Conservation (phyloP, 2,329 filamentous ascomycete species). For the Pseudopyrenochaeta lycopersici region DNA sequence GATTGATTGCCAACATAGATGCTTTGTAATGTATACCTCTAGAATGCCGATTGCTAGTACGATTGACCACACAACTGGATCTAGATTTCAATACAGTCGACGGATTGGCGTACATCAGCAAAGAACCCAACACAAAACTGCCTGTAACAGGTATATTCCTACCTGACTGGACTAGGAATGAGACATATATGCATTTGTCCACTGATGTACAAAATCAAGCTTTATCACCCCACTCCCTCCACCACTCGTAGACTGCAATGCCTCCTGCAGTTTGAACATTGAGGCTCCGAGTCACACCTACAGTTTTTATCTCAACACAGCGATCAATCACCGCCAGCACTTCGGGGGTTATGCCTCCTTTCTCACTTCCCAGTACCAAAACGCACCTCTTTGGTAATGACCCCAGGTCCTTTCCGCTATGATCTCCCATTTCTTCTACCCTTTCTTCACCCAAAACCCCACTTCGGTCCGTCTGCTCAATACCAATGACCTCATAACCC, state of each 20-base stretch:
- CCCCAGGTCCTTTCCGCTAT: slow-evolving; percentile 28
- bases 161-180: too few species aligned
- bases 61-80: too few species aligned
- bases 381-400: slow-evolving; percentile 51
- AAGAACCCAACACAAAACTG: too few species aligned
- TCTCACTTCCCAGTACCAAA: slow-evolving; percentile 61
- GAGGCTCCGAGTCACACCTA: slow-evolving; percentile 62
- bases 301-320: slow-evolving; percentile 62
- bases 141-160: too few species aligned
- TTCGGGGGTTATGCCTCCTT: slow-evolving; percentile 59
- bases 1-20: too few species aligned
- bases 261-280: slow-evolving; percentile 65
- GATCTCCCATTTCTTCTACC: neutral
- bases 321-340: slow-evolving; percentile 60
- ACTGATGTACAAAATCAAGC: too few species aligned
- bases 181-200: too few species aligned
- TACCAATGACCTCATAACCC: slow-evolving; percentile 61
- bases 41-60: too few species aligned
- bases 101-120: too few species aligned
- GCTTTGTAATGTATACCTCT: too few species aligned
- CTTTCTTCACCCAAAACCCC: slow-evolving; percentile 52
- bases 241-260: slow-evolving; percentile 62
- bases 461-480: slow-evolving; percentile 63
- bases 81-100: too few species aligned
- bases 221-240: slow-evolving; percentile 51